Evolutionary conservation across 345 rosid species (phyloP).

Genomic region (Diplotaxis tenuifolia): DNA sequence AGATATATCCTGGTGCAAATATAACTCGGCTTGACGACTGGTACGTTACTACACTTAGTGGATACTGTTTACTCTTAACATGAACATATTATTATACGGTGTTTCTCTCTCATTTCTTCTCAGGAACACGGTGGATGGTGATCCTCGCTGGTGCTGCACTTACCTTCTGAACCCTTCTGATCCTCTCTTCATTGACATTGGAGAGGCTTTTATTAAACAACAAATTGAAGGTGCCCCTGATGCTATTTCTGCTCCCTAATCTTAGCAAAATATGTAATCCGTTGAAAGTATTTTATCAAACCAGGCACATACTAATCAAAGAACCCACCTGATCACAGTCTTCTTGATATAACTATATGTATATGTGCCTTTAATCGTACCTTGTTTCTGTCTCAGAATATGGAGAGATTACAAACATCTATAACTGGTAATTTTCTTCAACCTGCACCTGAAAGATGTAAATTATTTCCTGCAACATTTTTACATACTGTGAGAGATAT

Average conservation of each 20-base stretch:
- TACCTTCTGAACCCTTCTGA: constrained; percentile 90
- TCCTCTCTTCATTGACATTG: constrained; percentile 79
- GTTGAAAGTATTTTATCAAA: neutral
- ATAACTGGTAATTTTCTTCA: constrained; percentile 69
- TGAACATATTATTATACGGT: neutral
- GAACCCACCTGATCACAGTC: constrained; percentile 3
- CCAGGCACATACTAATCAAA: neutral
- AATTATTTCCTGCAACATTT: neutral
- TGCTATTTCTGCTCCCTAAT: constrained; percentile 4
- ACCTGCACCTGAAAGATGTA: constrained; percentile 1
- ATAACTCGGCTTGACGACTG: constrained; percentile 88
- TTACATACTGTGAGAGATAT: too few species aligned
- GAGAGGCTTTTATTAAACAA: constrained; percentile 75
- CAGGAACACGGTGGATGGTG: constrained; percentile 90
- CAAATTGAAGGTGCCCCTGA: constrained; percentile 62
- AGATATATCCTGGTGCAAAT: constrained; percentile 71
- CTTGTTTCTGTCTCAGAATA: constrained; percentile 58
- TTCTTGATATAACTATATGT: constrained; percentile 7
- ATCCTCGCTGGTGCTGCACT: constrained; percentile 93
- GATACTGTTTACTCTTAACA: constrained; percentile 7
- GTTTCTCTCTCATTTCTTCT: constrained; percentile 8
- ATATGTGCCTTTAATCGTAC: neutral
- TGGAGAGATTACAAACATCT: constrained; percentile 93
- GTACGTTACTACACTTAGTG: constrained; percentile 40
- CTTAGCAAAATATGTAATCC: neutral